Base-by-base conservation (phyloP, 129 eudicot species). In the Helianthus tuberosus region DNA sequence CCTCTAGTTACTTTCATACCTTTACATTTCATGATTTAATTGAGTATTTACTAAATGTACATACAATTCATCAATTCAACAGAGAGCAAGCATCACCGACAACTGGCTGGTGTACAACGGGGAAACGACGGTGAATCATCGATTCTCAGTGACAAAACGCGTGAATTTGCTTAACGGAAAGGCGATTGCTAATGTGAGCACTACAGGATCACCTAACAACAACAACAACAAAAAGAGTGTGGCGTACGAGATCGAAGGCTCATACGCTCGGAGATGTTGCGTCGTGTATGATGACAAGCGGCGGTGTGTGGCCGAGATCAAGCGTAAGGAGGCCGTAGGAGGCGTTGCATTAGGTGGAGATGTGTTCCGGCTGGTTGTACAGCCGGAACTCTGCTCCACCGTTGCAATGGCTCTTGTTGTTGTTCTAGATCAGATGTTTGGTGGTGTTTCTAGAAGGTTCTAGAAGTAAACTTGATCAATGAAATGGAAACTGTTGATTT, bases 321-420 rank as follows among this genome's bases (percentile, higher is more conserved):
- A 80, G 74, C 79, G 79, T 57, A 91, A 91, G 66, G 97, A 91
- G 63, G 69, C 91, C 17, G 79, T 74, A 13, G 72, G 72, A 49
- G 97, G 97, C 5, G 83, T 85, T 35, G 80, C 68, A 3, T 82
- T 91, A 3, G 94, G 97, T 0, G 69, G 69, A 5, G 97, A 91
- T 20, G 85, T 91, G 14, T 91, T 91, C 77, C 76, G 78, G 8
- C 77, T 91, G 35, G 69, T 84, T 12, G 81, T 91, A 15, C 71
- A 77, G 68, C 91, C 89, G 5, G 77, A 64, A 3, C 72, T 88
- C 8, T 91, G 86, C 29, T 25, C 85, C 15, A 55, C 83, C 0
- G 41, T 75, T 1, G 91, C 91, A 12, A 91, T 91, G 97, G 89
- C 91, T 3, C 67, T 91, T 1, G 88, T 91, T 35, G 81, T 91